Percentiles rank a stretch among this genome's conserved stretches.
These are phyloP conservation scores for Penicillium digitatum DNA, from an alignment of 2,329 filamentous ascomycete genomes.

Conservation along the genomic window DNA sequence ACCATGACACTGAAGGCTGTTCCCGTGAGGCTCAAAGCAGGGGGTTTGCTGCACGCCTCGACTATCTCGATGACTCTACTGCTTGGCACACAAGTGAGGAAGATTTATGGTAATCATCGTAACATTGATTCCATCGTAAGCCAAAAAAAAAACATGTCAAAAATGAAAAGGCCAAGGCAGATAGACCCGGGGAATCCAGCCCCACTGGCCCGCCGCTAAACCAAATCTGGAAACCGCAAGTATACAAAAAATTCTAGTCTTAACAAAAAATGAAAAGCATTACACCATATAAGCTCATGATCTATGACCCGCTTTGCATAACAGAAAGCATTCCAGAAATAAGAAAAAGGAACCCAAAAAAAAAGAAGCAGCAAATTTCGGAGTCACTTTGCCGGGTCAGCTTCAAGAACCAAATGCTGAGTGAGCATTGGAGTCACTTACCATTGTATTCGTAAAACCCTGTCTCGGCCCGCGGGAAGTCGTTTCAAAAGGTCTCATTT, in stretches of 20 bases:
- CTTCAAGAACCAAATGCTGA: slow-evolving; percentile 4
- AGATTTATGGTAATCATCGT: neutral
- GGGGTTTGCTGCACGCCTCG: slow-evolving; percentile 4
- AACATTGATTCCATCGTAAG: neutral
- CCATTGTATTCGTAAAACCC: slow-evolving; percentile 11
- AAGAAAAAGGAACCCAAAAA: neutral
- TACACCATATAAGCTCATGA: slow-evolving; percentile 10
- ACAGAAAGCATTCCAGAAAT: neutral
- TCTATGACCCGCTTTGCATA: slow-evolving; percentile 4
- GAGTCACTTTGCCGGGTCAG: slow-evolving; percentile 12
- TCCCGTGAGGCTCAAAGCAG: slow-evolving; percentile 9
- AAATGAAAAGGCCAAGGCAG: neutral
- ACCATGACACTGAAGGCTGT: neutral
- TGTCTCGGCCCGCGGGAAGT: slow-evolving; percentile 2
- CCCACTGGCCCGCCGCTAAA: slow-evolving; percentile 16
- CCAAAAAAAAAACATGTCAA: neutral
- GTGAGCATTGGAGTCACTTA: slow-evolving; percentile 7
- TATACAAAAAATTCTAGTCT: slow-evolving; percentile 21
- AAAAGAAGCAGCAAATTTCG: slow-evolving; percentile 11
- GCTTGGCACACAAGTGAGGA: slow-evolving; percentile 3
- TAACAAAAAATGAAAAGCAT: slow-evolving; percentile 6
- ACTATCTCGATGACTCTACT: slow-evolving; percentile 8
- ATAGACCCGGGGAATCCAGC: slow-evolving; percentile 13
- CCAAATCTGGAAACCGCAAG: slow-evolving; percentile 16
- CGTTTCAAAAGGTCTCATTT: slow-evolving; percentile 22